Evolutionary conservation across 306 rosid genomes (phyloP).

Genomic region (Trifolium subterraneum): DNA sequence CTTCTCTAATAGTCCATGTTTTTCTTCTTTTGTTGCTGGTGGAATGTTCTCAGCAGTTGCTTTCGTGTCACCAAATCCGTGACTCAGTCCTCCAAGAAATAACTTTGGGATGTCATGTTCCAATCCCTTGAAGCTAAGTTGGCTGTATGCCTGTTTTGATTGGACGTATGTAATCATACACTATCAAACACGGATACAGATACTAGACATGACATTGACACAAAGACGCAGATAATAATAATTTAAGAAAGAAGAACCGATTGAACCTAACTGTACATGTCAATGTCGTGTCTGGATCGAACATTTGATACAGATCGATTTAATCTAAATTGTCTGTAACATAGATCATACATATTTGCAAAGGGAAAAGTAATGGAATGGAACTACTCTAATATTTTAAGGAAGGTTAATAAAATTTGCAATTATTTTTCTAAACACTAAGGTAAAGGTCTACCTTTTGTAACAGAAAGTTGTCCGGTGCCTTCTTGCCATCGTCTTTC

Average conservation of each 20-base stretch:
- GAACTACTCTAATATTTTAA: constrained; percentile 27
- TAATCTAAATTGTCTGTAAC: background rate
- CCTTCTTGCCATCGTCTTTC: constrained; percentile 56
- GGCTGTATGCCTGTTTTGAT: constrained; percentile 62
- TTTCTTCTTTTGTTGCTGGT: constrained; percentile 65
- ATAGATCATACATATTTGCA: background rate
- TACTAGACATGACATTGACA: background rate
- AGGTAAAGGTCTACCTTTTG: constrained; percentile 60
- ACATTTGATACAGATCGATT: background rate
- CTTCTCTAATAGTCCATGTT: constrained; percentile 58
- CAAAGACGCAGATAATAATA: background rate
- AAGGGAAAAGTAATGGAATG: background rate
- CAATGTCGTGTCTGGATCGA: background rate
- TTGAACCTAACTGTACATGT: background rate
- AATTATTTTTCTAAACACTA: background rate
- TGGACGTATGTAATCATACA: constrained; percentile 21
- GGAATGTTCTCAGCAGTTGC: constrained; percentile 66
- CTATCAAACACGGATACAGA: background rate
- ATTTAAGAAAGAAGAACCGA: background rate
- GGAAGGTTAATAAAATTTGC: background rate
- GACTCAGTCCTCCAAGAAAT: constrained; percentile 64
- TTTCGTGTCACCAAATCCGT: constrained; percentile 74
- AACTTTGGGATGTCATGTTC: constrained; percentile 48
- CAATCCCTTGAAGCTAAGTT: constrained; percentile 40
- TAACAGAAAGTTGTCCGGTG: constrained; percentile 46